Percentiles rank a stretch among this genome's conserved stretches.
These are phyloP conservation scores for Xylariaceae sp. DNA, from an alignment of 2,329 filamentous ascomycete genomes.

Conservation along the genomic window DNA sequence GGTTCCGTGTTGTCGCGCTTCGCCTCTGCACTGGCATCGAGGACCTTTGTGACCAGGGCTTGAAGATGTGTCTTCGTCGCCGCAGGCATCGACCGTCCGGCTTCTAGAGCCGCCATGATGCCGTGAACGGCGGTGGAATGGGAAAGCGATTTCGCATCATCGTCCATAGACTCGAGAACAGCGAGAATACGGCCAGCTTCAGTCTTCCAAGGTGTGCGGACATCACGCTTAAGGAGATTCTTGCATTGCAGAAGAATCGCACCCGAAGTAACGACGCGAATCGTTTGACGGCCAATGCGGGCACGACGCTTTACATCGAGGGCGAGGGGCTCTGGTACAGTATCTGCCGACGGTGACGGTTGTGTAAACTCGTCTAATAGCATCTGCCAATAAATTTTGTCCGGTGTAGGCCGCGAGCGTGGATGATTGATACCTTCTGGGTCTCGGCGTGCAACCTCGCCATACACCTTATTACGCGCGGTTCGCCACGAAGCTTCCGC, in stretches of 20 bases:
- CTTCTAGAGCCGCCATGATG: conserved; percentile 64
- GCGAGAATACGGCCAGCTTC: conserved; percentile 73
- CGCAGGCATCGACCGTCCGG: conserved; percentile 65
- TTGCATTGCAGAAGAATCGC: conserved; percentile 80
- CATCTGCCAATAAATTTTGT: conserved; percentile 76
- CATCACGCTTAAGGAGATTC: conserved; percentile 80
- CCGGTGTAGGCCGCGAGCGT: conserved; percentile 63
- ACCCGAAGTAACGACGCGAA: conserved; percentile 71
- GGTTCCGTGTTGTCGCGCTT: conserved; percentile 46
- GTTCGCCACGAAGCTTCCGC: conserved; percentile 69
- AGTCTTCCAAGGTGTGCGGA: conserved; percentile 74
- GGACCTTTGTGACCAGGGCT: conserved; percentile 60
- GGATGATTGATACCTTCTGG: conserved; percentile 67
- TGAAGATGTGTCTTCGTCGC: conserved; percentile 62
- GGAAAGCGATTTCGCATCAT: conserved; percentile 50
- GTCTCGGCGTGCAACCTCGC: conserved; percentile 69
- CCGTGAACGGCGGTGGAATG: conserved; percentile 56
- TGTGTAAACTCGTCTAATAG: conserved; percentile 76
- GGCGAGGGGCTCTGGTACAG: conserved; percentile 73
- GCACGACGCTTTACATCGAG: conserved; percentile 68
- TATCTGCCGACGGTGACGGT: conserved; percentile 54
- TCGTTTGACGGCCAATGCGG: conserved; percentile 57
- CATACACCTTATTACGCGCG: conserved; percentile 64
- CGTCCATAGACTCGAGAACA: conserved; percentile 61
- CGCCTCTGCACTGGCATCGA: conserved; percentile 53